Evolutionary conservation across 139 green algal genomes (phyloP).

Genomic region (Dunaliella primolecta): DNA sequence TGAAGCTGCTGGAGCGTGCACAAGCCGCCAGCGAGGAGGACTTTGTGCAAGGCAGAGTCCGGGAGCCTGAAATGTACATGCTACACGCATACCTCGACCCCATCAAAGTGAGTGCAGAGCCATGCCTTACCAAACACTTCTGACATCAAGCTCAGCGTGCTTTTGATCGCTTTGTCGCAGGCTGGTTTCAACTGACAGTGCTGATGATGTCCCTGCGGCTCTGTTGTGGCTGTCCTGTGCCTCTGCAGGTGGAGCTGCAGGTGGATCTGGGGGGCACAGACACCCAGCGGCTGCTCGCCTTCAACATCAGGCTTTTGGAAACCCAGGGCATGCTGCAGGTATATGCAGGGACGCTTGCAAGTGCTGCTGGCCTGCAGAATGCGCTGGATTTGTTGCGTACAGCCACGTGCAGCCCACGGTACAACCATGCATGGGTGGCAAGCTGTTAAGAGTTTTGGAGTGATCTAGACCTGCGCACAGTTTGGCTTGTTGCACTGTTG

Average conservation of each 20-base stretch:
- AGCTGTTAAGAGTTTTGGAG: no score
- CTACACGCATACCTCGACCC: background rate
- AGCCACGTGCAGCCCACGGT: background rate
- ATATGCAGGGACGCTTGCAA: background rate
- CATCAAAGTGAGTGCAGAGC: background rate
- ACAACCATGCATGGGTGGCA: no score
- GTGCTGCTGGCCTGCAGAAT: background rate
- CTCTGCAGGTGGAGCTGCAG: no score
- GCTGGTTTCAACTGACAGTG: no score
- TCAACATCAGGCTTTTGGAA: conserved; percentile 15
- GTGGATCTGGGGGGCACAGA: conserved; percentile 33
- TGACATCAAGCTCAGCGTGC: no score
- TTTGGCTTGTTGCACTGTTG: no score
- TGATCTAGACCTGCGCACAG: no score
- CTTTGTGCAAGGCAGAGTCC: background rate
- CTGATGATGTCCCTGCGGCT: no score
- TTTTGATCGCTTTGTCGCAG: no score
- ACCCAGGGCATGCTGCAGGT: background rate
- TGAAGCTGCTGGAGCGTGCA: conserved; percentile 26
- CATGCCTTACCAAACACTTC: no score
- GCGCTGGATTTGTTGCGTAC: background rate
- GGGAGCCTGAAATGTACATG: background rate
- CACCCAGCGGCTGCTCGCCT: conserved; percentile 34
- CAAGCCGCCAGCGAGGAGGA: conserved; percentile 7
- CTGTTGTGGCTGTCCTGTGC: no score